Evolutionary conservation across 2,329 filamentous ascomycete species (phyloP).

Genomic region (Truncatella angustata): DNA sequence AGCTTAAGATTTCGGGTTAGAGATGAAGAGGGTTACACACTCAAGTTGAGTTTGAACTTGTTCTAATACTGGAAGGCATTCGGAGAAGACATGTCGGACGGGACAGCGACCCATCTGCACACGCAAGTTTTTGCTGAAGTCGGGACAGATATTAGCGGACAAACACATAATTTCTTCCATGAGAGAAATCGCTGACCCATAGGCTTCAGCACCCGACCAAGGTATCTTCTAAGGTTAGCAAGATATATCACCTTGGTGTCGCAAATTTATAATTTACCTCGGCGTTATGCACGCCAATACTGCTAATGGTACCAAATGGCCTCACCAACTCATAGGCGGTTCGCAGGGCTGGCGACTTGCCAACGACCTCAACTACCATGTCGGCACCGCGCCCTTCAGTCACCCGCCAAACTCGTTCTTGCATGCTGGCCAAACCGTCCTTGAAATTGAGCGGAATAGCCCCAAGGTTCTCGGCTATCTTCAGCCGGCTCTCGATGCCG

Average conservation of each 20-base stretch:
- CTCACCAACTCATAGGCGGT: slow-evolving; percentile 70
- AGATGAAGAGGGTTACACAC: no score
- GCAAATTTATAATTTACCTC: background rate
- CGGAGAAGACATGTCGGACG: slow-evolving; percentile 36
- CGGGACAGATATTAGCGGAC: no score
- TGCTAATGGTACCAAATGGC: slow-evolving; percentile 71
- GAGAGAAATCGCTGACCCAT: no score
- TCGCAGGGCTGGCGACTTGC: slow-evolving; percentile 64
- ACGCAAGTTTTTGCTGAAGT: slow-evolving; percentile 62
- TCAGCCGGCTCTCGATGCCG: slow-evolving; percentile 70
- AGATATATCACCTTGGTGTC: no score
- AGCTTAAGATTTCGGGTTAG: no score
- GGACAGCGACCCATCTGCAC: slow-evolving; percentile 77
- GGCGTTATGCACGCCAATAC: slow-evolving; percentile 73
- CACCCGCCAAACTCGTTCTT: slow-evolving; percentile 67
- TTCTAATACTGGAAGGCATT: background rate
- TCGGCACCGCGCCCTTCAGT: slow-evolving; percentile 82
- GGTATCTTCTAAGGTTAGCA: no score
- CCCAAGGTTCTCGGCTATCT: slow-evolving; percentile 69
- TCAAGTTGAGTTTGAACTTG: background rate
- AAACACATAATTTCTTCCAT: no score
- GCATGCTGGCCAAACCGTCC: slow-evolving; percentile 62
- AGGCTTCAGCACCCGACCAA: no score
- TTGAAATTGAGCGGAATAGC: slow-evolving; percentile 82
- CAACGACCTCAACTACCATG: slow-evolving; percentile 77